Conservation (phyloP, 2,329 filamentous ascomycete genomes). For the Davidsoniella neocaledoniae region DNA sequence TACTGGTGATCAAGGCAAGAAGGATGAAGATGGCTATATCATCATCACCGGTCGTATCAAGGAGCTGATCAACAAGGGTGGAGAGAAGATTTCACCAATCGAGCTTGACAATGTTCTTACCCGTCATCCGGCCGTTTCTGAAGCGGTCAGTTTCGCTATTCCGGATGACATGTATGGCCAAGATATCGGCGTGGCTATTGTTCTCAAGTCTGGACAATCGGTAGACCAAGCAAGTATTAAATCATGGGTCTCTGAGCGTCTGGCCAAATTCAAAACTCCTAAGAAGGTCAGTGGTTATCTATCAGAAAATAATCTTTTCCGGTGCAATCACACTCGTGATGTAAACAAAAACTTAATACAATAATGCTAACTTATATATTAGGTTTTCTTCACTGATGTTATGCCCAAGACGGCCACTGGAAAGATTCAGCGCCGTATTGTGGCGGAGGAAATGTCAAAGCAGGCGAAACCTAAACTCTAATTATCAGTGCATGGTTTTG, state of each 20-base stretch:
- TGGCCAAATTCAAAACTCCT: conserved; percentile 73
- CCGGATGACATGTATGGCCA: conserved; percentile 72
- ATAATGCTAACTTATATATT: conserved; percentile 8
- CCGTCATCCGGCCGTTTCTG: conserved; percentile 53
- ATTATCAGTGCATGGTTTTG: conserved; percentile 2
- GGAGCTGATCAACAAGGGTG: conserved; percentile 81
- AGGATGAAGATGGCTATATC: conserved; percentile 65
- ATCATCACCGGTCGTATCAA: conserved; percentile 85
- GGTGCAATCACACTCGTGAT: background rate
- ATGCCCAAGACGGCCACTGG: conserved; percentile 91
- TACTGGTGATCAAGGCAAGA: conserved; percentile 72
- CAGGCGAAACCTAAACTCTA: conserved; percentile 45
- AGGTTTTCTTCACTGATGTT: conserved; percentile 65
- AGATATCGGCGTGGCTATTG: conserved; percentile 61
- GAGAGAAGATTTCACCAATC: conserved; percentile 79
- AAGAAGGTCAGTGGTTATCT: conserved; percentile 43
- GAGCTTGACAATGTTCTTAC: conserved; percentile 71
- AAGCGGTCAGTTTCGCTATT: conserved; percentile 72
- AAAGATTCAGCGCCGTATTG: conserved; percentile 71
- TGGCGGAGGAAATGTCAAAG: conserved; percentile 73
- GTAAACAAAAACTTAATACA: background rate
- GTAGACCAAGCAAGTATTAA: conserved; percentile 44
- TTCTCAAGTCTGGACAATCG: conserved; percentile 48
- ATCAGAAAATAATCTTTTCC: background rate
- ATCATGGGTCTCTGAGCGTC: conserved; percentile 48